These are phyloP conservation scores for Porcisia hertigi DNA, from an alignment of 208 protist genomes.

Conservation along the genomic window DNA sequence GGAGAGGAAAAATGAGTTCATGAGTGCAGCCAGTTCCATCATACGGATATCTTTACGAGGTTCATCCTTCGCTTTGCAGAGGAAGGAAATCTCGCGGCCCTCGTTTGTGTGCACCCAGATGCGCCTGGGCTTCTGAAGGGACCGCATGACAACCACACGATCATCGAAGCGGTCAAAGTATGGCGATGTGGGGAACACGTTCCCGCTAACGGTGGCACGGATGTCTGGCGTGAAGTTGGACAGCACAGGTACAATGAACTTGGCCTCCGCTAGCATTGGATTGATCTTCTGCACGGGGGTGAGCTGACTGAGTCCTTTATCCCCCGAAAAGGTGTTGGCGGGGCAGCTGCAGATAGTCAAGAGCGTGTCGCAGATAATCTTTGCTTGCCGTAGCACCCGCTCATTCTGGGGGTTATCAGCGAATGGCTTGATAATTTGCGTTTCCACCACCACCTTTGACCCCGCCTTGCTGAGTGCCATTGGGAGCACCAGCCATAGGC, in stretches of 20 bases:
- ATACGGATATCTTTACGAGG: constrained; percentile 95
- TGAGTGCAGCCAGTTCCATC: constrained; percentile 94
- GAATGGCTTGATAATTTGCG: constrained; percentile 58
- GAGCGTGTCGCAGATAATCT: constrained; percentile 64
- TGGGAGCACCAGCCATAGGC: constrained; percentile 86
- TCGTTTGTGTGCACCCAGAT: constrained; percentile 81
- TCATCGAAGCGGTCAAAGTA: constrained; percentile 81
- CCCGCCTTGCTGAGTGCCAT: constrained; percentile 68
- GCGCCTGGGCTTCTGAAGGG: constrained; percentile 93
- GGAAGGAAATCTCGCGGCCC: constrained; percentile 76
- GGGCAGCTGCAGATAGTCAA: constrained; percentile 79
- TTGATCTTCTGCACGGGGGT: constrained; percentile 63
- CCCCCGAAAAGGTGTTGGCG: constrained; percentile 35
- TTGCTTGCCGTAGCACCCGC: constrained; percentile 51
- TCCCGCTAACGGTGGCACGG: constrained; percentile 7
- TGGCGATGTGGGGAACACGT: constrained; percentile 57
- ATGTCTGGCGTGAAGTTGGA: constrained; percentile 75
- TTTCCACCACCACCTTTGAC: constrained; percentile 42
- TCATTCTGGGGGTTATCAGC: constrained; percentile 27
- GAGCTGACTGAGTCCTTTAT: constrained; percentile 47
- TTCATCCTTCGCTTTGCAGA: constrained; percentile 95
- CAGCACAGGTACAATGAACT: constrained; percentile 76
- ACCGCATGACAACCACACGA: constrained; percentile 82
- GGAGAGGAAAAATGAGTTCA: constrained; percentile 93
- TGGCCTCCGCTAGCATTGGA: constrained; percentile 37